Evolutionary conservation across 2,329 filamentous ascomycete species (phyloP), one percentile per base, ranked within the genome.

Genomic region (Alternaria sp.): DNA sequence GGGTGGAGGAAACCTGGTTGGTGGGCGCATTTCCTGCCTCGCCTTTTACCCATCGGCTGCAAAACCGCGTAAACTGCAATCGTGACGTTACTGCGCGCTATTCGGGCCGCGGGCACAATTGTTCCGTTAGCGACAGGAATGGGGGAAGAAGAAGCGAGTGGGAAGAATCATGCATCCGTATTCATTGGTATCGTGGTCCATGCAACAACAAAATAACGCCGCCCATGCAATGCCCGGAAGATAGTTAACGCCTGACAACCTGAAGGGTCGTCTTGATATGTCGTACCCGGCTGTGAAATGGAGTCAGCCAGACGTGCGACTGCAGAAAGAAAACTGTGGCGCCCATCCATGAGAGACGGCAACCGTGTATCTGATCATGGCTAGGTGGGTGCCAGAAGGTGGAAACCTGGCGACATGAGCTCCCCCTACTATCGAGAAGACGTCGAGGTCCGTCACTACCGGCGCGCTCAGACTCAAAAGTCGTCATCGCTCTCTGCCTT

Each of bases 401-500:
- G 17, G 28, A 32, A 17, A 30, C 21, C 23, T 52, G 28, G 19
- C 49, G 13, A 17, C n/a, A 23, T 23, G 49, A 52, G 49, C 49
- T 36, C n/a, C 19, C 40, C 25, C n/a, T 9, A 8, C n/a, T 46
- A 25, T 12, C 6, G 13, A 28, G 54, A 28, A 21, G 25, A 3
- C 19, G 13, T 52, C 12, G 15, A 54, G 15, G 52, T 11, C 36
- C 32, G 32, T 28, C 3, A 40, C 13, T 19, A 23, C 7, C 32
- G 12, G 11, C 19, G 56, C 12, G 12, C 32, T n/a, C 32, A 6
- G 6, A 43, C 56, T 75, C 69, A 80, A 54, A 76, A 76, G 49
- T 79, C 76, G 25, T 80, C 77, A 30, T 80, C 78, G 45, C 79
- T 78, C 36, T 80, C 78, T 3, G 71, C 67, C 69, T 80, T 80